A percentile compares a stretch with the other conserved stretches of the same genome.
These are phyloP conservation scores for Mallotus repandus DNA, from an alignment of 441 rosid species.

Conservation along the genomic window DNA sequence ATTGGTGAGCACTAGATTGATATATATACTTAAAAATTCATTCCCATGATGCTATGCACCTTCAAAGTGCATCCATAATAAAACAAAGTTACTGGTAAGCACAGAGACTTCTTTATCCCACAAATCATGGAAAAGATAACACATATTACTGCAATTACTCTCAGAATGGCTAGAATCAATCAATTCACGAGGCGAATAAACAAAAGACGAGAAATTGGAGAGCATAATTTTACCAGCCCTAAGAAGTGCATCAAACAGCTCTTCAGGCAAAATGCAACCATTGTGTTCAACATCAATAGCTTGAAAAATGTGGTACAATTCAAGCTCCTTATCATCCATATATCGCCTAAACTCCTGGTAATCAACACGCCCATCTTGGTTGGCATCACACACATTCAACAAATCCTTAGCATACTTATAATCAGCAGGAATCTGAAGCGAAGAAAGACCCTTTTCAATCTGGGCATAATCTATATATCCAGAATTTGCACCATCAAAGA, in stretches of 20 bases:
- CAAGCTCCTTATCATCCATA: constrained; percentile 95
- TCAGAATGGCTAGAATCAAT: constrained; percentile 46
- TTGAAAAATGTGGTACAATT: constrained; percentile 84
- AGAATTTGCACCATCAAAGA: constrained; percentile 52
- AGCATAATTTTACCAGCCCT: constrained; percentile 59
- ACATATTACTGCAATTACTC: constrained; percentile 19
- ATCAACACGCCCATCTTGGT: constrained; percentile 85
- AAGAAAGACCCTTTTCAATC: constrained; percentile 64
- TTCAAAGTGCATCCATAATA: background rate
- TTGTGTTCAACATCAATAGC: constrained; percentile 93
- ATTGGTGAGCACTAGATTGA: background rate
- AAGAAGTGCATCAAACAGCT: constrained; percentile 90
- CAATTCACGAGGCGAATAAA: background rate
- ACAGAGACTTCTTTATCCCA: background rate
- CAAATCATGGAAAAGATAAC: background rate
- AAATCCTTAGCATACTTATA: constrained; percentile 93
- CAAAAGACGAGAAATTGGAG: too few relatives aligned
- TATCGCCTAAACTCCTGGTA: constrained; percentile 81
- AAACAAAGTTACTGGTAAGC: background rate
- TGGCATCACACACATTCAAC: constrained; percentile 82
- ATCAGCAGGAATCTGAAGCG: constrained; percentile 62
- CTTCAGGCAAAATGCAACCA: constrained; percentile 96
- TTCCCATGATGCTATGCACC: background rate
- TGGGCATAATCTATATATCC: constrained; percentile 62
- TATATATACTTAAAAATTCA: background rate